Conservation (phyloP, 2,329 filamentous ascomycete species). For the Hypoxylon sp. region DNA sequence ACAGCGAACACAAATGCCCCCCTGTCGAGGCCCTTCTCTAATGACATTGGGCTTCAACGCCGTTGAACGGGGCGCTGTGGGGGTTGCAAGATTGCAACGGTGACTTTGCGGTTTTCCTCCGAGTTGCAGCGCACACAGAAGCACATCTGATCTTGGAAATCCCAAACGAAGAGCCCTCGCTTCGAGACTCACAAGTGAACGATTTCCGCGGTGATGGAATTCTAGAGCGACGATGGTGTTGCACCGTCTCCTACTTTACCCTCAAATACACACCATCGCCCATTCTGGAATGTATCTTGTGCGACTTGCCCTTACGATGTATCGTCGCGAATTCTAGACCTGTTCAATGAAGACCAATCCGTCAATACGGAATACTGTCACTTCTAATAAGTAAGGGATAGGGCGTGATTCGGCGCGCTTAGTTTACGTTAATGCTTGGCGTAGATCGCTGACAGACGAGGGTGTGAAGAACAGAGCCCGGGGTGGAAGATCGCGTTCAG, state of each 20-base stretch:
- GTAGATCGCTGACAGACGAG: conserved; percentile 36
- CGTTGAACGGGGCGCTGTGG: conserved; percentile 23
- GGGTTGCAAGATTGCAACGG: conserved; percentile 39
- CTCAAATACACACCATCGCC: conserved; percentile 17
- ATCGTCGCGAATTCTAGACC: conserved; percentile 33
- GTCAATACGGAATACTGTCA: conserved; percentile 9
- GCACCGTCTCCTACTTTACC: conserved; percentile 18
- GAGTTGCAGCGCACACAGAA: conserved; percentile 32
- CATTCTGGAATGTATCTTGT: conserved; percentile 39
- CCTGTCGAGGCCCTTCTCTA: conserved; percentile 15
- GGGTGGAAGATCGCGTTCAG: conserved; percentile 32
- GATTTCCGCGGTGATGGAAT: conserved; percentile 14
- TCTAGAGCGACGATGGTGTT: conserved; percentile 12
- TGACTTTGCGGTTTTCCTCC: conserved; percentile 34
- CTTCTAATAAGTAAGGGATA: conserved; percentile 35
- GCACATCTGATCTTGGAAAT: conserved; percentile 9
- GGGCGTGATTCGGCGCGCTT: conserved; percentile 39
- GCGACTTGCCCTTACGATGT: conserved; percentile 22
- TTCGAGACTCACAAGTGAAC: conserved; percentile 28
- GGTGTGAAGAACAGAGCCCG: conserved; percentile 40
- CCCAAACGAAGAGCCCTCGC: conserved; percentile 24
- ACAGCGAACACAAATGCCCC: conserved; percentile 30
- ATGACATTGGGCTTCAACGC: conserved; percentile 41
- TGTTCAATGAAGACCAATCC: conserved; percentile 27
- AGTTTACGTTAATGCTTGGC: conserved; percentile 40